Evolutionary conservation across 352 stramenopile genomes (phyloP).

Genomic region (Phytophthora idaei): DNA sequence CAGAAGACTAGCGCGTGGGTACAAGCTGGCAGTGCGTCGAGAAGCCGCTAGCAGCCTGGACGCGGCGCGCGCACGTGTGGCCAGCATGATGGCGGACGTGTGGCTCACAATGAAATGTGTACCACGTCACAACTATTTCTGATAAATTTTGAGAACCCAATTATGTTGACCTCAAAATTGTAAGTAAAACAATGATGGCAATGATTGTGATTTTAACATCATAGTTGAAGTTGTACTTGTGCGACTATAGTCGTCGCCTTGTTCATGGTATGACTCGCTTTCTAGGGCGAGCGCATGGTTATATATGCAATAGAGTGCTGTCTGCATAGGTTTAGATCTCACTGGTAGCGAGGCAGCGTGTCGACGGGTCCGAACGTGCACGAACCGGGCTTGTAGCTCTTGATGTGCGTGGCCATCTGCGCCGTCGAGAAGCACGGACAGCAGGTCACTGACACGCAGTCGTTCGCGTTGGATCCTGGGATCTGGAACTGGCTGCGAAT

Average conservation of each 20-base stretch:
- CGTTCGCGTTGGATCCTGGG: conserved; percentile 40
- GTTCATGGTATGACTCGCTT: conserved; percentile 18
- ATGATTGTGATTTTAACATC: not conserved
- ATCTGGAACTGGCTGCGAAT: conserved; percentile 61
- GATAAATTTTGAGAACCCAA: not conserved
- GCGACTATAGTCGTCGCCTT: not conserved
- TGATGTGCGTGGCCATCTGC: conserved; percentile 70
- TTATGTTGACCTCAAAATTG: conserved; percentile 1
- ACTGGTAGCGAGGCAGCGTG: conserved; percentile 48
- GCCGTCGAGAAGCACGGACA: conserved; percentile 59
- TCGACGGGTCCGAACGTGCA: conserved; percentile 61
- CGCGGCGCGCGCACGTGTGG: conserved; percentile 5
- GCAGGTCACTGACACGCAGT: conserved; percentile 44
- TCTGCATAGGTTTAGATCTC: conserved; percentile 4
- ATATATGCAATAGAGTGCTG: conserved; percentile 6
- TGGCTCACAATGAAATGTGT: conserved; percentile 8
- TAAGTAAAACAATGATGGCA: conserved; percentile 5
- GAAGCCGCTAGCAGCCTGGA: conserved; percentile 16
- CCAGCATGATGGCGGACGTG: conserved; percentile 22
- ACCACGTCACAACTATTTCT: conserved; percentile 4
- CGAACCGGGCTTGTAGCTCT: conserved; percentile 55
- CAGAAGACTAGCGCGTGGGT: not conserved
- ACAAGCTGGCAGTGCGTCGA: not conserved
- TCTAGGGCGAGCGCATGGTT: conserved; percentile 3
- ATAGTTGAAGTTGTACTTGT: conserved; percentile 23